Evolutionary conservation across 345 rosid genomes (phyloP), one percentile per base, ranked within the genome.

Genomic region (Mallotus nudiflorus): DNA sequence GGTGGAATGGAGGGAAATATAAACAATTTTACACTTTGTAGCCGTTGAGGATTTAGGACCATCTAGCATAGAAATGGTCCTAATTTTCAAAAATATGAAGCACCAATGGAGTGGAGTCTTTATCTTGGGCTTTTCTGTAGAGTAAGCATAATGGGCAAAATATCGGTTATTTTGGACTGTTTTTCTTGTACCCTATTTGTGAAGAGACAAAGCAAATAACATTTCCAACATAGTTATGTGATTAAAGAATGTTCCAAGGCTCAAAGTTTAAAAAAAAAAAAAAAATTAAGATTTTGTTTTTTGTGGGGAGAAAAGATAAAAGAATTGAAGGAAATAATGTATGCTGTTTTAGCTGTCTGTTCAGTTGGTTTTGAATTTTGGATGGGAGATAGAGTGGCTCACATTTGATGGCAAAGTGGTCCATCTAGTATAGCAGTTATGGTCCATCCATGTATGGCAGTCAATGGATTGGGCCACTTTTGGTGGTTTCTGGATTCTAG

Each of bases 1-100:
- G 56, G 62, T n/a, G 63, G 58, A 37, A 69, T 11, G 71, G 78
- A 66, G 73, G 75, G 84, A 66, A 71, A 55, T 14, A 12, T 6
- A 12, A 1, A 53, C 19, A 28, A 2, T 2, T 56, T 5, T n/a
- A 56, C 61, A 13, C 14, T 24, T 48, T 48, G 9, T 61, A 68
- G 84, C 77, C 79, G 77, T 81, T 80, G 70, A 31, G 46, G 25
- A 58, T 22, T 28, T 25, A 28, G 56, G 75, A 68, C 58, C 46
- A 60, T 18, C 25, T 44, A 10, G 2, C 1, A 20, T 44, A 10
- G 6, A 9, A 9, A 29, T 49, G 48, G 50, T 31, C 31, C 67
- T 1, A 50, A 35, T 46, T 65, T 54, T 45, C n/a, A n/a, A n/a
- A n/a, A 12, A 27, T 28, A 27, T 1, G 15, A 54, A 45, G 31